Evolutionary conservation across 352 stramenopile species (phyloP).

Genomic region (Salisapilia sapeloensis): DNA sequence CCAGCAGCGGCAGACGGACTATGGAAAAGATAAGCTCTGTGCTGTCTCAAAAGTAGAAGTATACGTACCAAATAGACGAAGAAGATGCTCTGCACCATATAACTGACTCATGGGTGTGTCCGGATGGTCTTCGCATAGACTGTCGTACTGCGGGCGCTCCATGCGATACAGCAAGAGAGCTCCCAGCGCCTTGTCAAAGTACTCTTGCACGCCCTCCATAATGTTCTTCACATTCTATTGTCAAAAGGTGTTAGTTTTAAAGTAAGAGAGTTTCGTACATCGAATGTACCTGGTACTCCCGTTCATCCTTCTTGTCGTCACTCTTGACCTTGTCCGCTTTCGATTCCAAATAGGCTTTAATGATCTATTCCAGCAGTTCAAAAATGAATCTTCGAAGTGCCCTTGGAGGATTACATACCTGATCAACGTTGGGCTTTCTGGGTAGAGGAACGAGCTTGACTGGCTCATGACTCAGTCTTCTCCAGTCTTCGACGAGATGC

Average conservation of each 20-base stretch:
- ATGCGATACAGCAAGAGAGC: conserved; percentile 84
- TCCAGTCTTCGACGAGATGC: conserved; percentile 85
- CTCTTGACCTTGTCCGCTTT: conserved; percentile 52
- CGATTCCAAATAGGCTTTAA: conserved; percentile 61
- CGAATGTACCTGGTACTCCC: conserved; percentile 48
- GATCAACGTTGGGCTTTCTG: conserved; percentile 45
- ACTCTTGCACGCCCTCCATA: conserved; percentile 73
- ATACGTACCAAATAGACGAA: conserved; percentile 76
- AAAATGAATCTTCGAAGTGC: neutral
- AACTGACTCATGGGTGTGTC: conserved; percentile 69
- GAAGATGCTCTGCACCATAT: conserved; percentile 84
- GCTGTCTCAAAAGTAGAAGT: conserved; percentile 2
- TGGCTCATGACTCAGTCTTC: conserved; percentile 60
- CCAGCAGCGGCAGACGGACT: conserved; percentile 69
- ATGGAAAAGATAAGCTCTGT: neutral
- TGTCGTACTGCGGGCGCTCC: conserved; percentile 80
- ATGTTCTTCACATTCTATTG: conserved; percentile 53
- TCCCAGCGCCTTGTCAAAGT: conserved; percentile 81
- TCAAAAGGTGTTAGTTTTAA: neutral
- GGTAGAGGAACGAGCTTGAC: conserved; percentile 70
- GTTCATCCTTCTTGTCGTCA: conserved; percentile 30
- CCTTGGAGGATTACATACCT: conserved; percentile 8
- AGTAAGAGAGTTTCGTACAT: neutral
- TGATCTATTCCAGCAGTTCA: conserved; percentile 38
- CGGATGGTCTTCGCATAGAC: conserved; percentile 40